Evolutionary conservation across 2,329 filamentous ascomycete genomes (phyloP), one percentile per base, ranked within the genome.

Genomic region (Colletotrichum musae): DNA sequence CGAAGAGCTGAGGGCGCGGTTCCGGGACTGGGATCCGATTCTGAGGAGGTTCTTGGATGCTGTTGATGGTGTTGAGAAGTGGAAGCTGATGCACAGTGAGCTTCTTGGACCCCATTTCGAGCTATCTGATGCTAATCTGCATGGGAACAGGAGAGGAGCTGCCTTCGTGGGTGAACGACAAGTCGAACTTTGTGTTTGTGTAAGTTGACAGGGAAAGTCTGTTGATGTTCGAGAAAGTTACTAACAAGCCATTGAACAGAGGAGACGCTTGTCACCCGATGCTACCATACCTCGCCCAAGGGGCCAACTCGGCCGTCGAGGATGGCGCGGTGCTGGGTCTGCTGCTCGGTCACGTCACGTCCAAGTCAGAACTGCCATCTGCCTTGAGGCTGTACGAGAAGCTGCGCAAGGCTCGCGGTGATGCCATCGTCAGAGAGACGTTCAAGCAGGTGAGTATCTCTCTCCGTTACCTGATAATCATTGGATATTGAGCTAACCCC

Each of bases 281-380:
- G 88, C 79, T 91, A 2, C 89, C 88, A 3, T 88, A 89, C 71
- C 81, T 89, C 32, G 91, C 88, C 0, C 91, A 90, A 77, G 91
- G 91, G 0, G 91, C 91, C 15, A 92, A 92, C 74, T 90, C 86
- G 0, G 87, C 88, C 0, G 82, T 93, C 1, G 91, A 93, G 74
- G 91, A 93, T 61, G 91, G 90, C 0, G 89, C 90, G 0, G 89
- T 91, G 0, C 78, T 93, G 0, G 91, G 91, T 0, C 81, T 84
- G 1, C 74, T 92, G 1, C 79, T 93, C 0, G 85, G 85, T 0
- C 81, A 84, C 3, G 80, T 91, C 10, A 78, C 80, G 41, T 77
- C 76, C 0, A 84, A 81, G 54, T 80, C 84, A 0, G 81, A 87
- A 32, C 67, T 90, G 2, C 82, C 82, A 0, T 78, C 81, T n/a